These are phyloP conservation scores for Trebouxia gelatinosa DNA, from an alignment of 163 green algal species.

Conservation along the genomic window DNA sequence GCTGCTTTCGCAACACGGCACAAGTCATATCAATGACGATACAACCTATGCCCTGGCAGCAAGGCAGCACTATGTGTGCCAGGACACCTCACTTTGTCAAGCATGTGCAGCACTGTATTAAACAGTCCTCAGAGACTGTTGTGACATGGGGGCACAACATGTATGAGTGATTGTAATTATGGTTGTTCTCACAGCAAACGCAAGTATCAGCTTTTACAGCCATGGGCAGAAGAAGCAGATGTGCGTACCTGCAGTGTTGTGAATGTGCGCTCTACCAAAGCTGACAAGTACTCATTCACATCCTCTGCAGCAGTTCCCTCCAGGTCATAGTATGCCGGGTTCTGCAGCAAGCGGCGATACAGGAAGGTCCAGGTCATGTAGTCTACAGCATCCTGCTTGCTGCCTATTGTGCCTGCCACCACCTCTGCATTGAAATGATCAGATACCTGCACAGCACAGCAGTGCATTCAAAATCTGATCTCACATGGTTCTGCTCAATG, in stretches of 20 bases:
- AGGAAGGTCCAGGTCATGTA: slow-evolving; percentile 98
- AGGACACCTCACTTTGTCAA: no score
- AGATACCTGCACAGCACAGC: slow-evolving; percentile 47
- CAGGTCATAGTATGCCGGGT: slow-evolving; percentile 96
- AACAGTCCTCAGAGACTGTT: no score
- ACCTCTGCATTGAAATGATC: slow-evolving; percentile 95
- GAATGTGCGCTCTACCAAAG: slow-evolving; percentile 72
- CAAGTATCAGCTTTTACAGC: neutral
- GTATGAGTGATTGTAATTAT: neutral
- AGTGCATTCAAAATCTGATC: no score
- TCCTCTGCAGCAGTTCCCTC: slow-evolving; percentile 54
- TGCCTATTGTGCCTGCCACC: slow-evolving; percentile 81
- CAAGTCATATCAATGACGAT: no score
- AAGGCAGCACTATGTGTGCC: no score
- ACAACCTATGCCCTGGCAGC: neutral
- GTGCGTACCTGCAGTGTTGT: slow-evolving; percentile 58
- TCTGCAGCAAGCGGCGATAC: slow-evolving; percentile 69
- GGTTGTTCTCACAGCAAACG: neutral
- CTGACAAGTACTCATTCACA: slow-evolving; percentile 78
- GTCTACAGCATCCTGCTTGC: slow-evolving; percentile 84
- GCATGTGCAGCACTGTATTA: no score
- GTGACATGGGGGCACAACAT: neutral
- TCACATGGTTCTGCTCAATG: no score
- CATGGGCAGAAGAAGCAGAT: neutral
- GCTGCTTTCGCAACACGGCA: no score